phyloP scores from a whole-genome alignment of 805 yeast genomes.

The Lachancea thermotolerans region DNA sequence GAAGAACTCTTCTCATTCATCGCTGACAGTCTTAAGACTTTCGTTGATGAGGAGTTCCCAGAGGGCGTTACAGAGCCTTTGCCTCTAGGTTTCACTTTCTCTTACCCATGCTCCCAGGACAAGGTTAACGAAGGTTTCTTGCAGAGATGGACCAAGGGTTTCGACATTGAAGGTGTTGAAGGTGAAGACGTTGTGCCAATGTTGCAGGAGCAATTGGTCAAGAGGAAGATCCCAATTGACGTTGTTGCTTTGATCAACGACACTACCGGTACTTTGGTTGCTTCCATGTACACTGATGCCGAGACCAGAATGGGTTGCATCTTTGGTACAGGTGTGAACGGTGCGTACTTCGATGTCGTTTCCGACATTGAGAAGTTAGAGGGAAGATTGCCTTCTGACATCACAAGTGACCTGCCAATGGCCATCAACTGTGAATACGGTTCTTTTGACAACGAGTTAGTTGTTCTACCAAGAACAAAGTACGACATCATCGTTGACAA shows the following conservation, averaged over 20 bases:
- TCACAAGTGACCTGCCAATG: constrained; percentile 63
- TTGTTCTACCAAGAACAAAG: constrained; percentile 79
- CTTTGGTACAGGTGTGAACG: constrained; percentile 96
- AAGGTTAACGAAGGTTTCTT: constrained; percentile 80
- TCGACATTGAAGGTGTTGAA: constrained; percentile 87
- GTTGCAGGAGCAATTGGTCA: constrained; percentile 69
- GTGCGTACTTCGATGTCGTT: constrained; percentile 84
- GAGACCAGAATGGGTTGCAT: constrained; percentile 90
- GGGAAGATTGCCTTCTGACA: constrained; percentile 60
- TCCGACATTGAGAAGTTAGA: constrained; percentile 72
- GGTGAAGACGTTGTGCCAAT: constrained; percentile 91
- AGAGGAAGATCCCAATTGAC: constrained; percentile 62
- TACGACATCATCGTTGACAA: constrained; percentile 76
- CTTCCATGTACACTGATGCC: constrained; percentile 87
- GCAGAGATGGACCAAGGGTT: constrained; percentile 98
- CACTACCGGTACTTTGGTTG: constrained; percentile 95
- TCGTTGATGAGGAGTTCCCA: constrained; percentile 62
- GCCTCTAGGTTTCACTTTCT: constrained; percentile 92
- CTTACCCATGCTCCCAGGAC: constrained; percentile 80
- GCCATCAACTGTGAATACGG: constrained; percentile 99
- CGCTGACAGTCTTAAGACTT: constrained; percentile 70
- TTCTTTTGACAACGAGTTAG: constrained; percentile 89
- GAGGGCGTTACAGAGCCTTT: constrained; percentile 54
- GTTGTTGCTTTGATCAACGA: constrained; percentile 94
- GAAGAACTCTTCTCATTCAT: constrained; percentile 82